Percentiles rank a stretch among this genome's conserved stretches.
These are phyloP conservation scores for Neonectria hederae DNA, from an alignment of 2,329 filamentous ascomycete genomes.

Conservation along the genomic window DNA sequence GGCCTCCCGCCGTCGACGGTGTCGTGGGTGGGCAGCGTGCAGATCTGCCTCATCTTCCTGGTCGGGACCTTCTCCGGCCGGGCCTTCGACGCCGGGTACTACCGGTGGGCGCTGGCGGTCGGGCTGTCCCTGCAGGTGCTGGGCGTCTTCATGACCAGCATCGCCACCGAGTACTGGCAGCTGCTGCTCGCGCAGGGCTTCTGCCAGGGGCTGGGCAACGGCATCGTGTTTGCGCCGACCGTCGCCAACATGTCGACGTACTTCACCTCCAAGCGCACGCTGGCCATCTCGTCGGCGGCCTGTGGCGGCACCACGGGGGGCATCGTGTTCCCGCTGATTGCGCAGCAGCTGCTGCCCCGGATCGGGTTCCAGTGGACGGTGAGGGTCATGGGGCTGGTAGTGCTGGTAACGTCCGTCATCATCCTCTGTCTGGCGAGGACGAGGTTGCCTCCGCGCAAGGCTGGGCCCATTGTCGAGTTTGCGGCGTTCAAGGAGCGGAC, in stretches of 20 bases:
- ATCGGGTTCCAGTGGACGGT: conserved; percentile 73
- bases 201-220: conserved; percentile 64
- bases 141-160: conserved; percentile 57
- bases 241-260: conserved; percentile 67
- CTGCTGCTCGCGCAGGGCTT: conserved; percentile 63
- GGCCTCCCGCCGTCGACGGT: conserved; percentile 49
- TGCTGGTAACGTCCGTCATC: conserved; percentile 55
- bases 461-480: conserved; percentile 61
- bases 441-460: conserved; percentile 57
- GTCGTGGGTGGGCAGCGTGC: conserved; percentile 60
- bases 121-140: conserved; percentile 55
- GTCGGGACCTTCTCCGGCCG: conserved; percentile 54
- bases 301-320: conserved; percentile 70
- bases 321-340: conserved; percentile 68
- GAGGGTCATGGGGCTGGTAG: conserved; percentile 69
- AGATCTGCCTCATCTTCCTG: conserved; percentile 54
- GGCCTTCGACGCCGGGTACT: conserved; percentile 54
- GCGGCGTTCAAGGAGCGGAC: conserved; percentile 59
- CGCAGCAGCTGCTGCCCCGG: conserved; percentile 64
- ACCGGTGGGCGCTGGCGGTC: conserved; percentile 44
- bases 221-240: conserved; percentile 64
- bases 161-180: conserved; percentile 56
- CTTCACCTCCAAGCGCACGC: conserved; percentile 65
- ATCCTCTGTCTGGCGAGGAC: conserved; percentile 56
- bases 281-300: conserved; percentile 68